Conservation (phyloP, 169 alveolate species). For the Condylostoma magnum region DNA sequence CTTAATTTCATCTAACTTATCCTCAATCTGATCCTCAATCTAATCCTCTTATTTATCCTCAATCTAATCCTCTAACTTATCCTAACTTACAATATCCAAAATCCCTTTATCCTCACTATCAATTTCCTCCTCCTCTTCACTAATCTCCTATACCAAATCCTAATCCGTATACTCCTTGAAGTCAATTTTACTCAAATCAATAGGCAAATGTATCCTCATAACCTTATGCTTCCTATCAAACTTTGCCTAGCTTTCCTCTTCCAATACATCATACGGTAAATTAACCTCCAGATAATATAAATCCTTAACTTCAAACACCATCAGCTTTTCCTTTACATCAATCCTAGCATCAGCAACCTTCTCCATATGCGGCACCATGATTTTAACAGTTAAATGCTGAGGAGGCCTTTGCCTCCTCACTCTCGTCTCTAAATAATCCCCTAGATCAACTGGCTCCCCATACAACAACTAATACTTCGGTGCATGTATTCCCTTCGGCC, state of each 20-base stretch:
- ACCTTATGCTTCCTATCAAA: constrained; percentile 44
- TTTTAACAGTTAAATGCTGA: constrained; percentile 36
- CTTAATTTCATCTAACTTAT: too few species aligned
- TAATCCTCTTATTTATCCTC: neutral
- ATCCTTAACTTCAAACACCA: constrained; percentile 44
- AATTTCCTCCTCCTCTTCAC: constrained; percentile 13
- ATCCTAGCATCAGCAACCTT: constrained; percentile 41
- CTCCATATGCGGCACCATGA: constrained; percentile 38
- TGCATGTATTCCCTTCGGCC: constrained; percentile 25
- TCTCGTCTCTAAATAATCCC: constrained; percentile 35
- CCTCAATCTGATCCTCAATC: too few species aligned
- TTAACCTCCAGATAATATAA: constrained; percentile 43
- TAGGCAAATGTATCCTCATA: constrained; percentile 36
- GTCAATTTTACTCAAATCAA: neutral
- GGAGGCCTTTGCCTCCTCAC: constrained; percentile 34
- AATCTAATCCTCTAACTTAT: constrained; percentile 3
- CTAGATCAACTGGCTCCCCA: constrained; percentile 50
- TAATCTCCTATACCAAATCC: neutral
- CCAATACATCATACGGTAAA: constrained; percentile 40
- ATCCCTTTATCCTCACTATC: neutral
- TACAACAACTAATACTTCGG: constrained; percentile 53
- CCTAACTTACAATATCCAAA: neutral
- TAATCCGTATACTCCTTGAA: constrained; percentile 14
- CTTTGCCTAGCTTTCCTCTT: constrained; percentile 47
- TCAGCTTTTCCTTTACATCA: constrained; percentile 41